phyloP scores from a whole-genome alignment of 2,329 filamentous ascomycete genomes.

The Orbilia quercus region DNA sequence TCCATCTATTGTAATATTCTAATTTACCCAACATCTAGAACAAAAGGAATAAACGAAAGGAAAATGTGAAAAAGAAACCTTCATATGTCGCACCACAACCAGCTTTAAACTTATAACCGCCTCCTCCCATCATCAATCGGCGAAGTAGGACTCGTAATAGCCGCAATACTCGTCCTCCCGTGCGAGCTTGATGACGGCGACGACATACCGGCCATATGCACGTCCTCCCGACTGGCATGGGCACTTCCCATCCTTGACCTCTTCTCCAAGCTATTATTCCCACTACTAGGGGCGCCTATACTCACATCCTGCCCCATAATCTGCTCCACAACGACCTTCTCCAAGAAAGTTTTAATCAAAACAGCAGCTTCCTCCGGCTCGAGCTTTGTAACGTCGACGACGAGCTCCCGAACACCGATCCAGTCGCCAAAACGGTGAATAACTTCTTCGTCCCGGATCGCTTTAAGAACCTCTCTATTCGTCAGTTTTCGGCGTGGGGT shows the following conservation, averaged over 20 bases:
- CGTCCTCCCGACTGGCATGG: constrained; percentile 40
- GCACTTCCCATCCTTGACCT: constrained; percentile 36
- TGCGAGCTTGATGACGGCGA: constrained; percentile 14
- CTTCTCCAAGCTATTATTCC: constrained; percentile 21
- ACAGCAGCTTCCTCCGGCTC: constrained; percentile 48
- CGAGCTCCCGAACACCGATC: constrained; percentile 55
- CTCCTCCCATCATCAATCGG: constrained; percentile 9
- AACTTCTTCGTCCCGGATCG: constrained; percentile 57
- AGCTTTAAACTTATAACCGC: too few relatives aligned
- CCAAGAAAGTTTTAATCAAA: constrained; percentile 50
- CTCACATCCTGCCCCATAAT: constrained; percentile 3
- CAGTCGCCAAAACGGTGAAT: constrained; percentile 59
- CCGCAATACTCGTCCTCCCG: constrained; percentile 52
- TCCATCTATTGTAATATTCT: constrained; percentile 42
- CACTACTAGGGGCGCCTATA: background rate
- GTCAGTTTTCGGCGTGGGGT: constrained; percentile 59
- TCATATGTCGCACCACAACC: too few relatives aligned
- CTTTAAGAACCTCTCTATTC: constrained; percentile 57
- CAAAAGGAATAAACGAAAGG: constrained; percentile 10
- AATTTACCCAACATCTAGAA: constrained; percentile 32
- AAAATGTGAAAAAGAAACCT: constrained; percentile 4
- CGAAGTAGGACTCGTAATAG: constrained; percentile 32
- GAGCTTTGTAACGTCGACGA: constrained; percentile 59
- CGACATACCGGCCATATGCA: constrained; percentile 40
- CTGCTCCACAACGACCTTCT: constrained; percentile 45